phyloP scores from a whole-genome alignment of 176 grass and related monocot genomes.

The Saccharum spontaneum region DNA sequence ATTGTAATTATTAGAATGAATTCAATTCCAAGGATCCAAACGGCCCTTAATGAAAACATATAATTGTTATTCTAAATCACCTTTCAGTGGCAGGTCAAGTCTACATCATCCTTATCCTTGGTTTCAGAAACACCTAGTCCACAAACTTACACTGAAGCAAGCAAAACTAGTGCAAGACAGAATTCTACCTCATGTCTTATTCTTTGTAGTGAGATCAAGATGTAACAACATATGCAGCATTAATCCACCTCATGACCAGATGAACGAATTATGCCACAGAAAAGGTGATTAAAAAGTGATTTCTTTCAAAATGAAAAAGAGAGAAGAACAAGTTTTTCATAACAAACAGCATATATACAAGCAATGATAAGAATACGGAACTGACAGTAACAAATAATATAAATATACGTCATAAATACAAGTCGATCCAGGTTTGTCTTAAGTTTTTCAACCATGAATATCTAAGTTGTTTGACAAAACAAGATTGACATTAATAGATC shows the following conservation, averaged over 20 bases:
- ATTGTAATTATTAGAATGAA: too few species aligned
- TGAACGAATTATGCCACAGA: not conserved
- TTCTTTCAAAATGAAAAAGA: not conserved
- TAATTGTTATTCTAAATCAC: not conserved
- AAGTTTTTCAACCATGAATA: too few species aligned
- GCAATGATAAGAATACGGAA: slow-evolving; percentile 3
- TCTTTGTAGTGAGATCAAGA: not conserved
- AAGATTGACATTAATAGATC: too few species aligned
- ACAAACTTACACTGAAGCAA: slow-evolving; percentile 14
- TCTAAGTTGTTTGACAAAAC: too few species aligned
- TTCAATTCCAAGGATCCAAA: too few species aligned
- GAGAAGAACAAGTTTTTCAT: not conserved
- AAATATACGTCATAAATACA: not conserved
- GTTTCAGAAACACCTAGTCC: slow-evolving; percentile 23
- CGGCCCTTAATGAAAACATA: not conserved
- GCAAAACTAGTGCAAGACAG: not conserved
- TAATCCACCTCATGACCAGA: not conserved
- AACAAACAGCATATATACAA: not conserved
- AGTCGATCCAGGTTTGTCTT: too few species aligned
- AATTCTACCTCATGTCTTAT: not conserved
- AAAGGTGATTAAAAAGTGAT: not conserved
- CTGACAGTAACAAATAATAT: not conserved
- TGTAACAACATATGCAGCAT: slow-evolving; percentile 5
- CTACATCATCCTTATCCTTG: not conserved
- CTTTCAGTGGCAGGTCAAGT: slow-evolving; percentile 4